Conservation (phyloP, 495 filamentous ascomycete genomes). For the Haplographium delicatum region DNA sequence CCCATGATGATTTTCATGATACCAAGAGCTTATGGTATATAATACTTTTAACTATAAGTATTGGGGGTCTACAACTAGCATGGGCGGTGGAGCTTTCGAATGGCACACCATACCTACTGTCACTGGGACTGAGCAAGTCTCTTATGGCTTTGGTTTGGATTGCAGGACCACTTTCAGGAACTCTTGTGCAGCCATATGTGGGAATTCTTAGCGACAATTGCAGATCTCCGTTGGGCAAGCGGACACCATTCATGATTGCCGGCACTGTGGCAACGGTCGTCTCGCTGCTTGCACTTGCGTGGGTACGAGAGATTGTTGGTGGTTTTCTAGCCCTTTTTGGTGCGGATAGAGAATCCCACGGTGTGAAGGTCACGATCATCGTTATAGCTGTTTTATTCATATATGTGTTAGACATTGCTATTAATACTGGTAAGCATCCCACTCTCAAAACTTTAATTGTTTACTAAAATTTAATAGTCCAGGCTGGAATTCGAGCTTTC, state of each 20-base stretch:
- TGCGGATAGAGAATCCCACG: conserved; percentile 52
- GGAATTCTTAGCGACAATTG: conserved; percentile 88
- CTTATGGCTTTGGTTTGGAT: conserved; percentile 94
- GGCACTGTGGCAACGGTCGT: conserved; percentile 69
- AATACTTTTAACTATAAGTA: conserved; percentile 73
- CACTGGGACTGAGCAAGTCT: conserved; percentile 85
- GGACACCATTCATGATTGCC: conserved; percentile 82
- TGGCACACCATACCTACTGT: conserved; percentile 64
- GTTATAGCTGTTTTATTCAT: conserved; percentile 71
- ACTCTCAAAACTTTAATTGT: neutral
- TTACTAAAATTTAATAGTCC: conserved; percentile 46
- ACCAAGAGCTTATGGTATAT: conserved; percentile 80
- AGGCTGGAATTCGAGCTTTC: conserved; percentile 83
- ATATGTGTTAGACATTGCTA: conserved; percentile 83
- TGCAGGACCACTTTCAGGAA: conserved; percentile 80
- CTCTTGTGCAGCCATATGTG: conserved; percentile 88
- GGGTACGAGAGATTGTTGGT: conserved; percentile 73
- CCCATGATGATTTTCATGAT: conserved; percentile 40
- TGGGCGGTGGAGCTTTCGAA: conserved; percentile 90
- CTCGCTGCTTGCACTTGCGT: conserved; percentile 70
- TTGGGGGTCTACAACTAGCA: conserved; percentile 86
- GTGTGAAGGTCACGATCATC: conserved; percentile 57
- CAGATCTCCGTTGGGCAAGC: conserved; percentile 71
- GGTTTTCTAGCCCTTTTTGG: conserved; percentile 69
- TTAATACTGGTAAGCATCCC: conserved; percentile 70